phyloP scores from a whole-genome alignment of 2,329 filamentous ascomycete species.

The Fusarium tuaranense region DNA sequence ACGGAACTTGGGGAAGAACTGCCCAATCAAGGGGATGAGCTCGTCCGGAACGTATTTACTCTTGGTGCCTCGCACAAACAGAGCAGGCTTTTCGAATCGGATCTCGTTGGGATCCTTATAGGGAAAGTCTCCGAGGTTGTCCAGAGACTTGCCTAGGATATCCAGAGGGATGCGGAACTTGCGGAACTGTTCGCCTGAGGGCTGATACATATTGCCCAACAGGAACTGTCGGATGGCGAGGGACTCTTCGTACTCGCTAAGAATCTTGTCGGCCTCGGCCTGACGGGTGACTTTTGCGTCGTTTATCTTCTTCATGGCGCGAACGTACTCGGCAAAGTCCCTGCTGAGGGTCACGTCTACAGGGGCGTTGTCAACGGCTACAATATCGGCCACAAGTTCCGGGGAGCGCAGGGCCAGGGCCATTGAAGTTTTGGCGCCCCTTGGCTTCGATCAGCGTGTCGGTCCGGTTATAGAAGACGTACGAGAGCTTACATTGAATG shows the following conservation, averaged over 20 bases:
- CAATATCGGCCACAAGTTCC: slow-evolving; percentile 74
- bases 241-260: slow-evolving; percentile 78
- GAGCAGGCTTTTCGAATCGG: slow-evolving; percentile 79
- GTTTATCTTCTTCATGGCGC: slow-evolving; percentile 87
- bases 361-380: slow-evolving; percentile 93
- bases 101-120: slow-evolving; percentile 77
- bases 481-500: slow-evolving; percentile 81
- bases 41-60: slow-evolving; percentile 87
- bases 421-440: slow-evolving; percentile 96
- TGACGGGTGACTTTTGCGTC: slow-evolving; percentile 74
- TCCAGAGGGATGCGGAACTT: slow-evolving; percentile 85
- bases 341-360: slow-evolving; percentile 80
- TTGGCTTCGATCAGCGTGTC: slow-evolving; percentile 45
- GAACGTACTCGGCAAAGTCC: slow-evolving; percentile 83
- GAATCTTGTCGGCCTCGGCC: slow-evolving; percentile 82
- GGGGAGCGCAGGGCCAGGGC: slow-evolving; percentile 80
- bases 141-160: slow-evolving; percentile 74
- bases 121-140: slow-evolving; percentile 88
- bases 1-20: slow-evolving; percentile 84
- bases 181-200: slow-evolving; percentile 62
- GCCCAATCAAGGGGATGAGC: slow-evolving; percentile 79
- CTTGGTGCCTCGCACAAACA: slow-evolving; percentile 83
- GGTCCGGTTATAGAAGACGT: background rate
- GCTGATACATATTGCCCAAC: slow-evolving; percentile 82
- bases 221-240: slow-evolving; percentile 90